These are phyloP conservation scores for Pseudozyma thailandica DNA, from an alignment of 1,284 basidiomycete genomes.

Conservation along the genomic window DNA sequence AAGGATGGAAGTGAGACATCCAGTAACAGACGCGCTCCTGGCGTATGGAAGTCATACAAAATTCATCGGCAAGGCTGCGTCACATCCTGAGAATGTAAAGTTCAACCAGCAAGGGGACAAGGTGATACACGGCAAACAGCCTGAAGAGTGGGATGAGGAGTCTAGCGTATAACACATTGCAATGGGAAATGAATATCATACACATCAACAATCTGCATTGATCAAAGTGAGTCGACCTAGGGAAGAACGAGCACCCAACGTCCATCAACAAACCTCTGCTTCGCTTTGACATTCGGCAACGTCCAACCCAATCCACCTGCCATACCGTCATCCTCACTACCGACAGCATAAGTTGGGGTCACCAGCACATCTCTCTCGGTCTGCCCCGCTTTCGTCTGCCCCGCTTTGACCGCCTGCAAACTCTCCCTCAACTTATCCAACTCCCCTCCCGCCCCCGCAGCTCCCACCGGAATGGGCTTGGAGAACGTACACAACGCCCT, in stretches of 20 bases:
- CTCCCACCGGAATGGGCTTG: conserved; percentile 73
- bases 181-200: conserved; percentile 1
- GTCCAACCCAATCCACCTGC: conserved; percentile 61
- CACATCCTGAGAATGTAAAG: conserved; percentile 80
- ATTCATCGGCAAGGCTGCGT: conserved; percentile 80
- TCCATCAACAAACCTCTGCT: conserved; percentile 57
- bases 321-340: conserved; percentile 53
- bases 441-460: conserved; percentile 16
- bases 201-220: background rate
- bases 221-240: background rate
- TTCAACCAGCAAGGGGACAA: conserved; percentile 81
- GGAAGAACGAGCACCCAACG: conserved; percentile 53
- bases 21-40: conserved; percentile 49
- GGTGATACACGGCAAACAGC: conserved; percentile 74
- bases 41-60: conserved; percentile 76
- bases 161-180: conserved; percentile 6
- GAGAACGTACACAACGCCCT: conserved; percentile 85
- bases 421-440: conserved; percentile 19
- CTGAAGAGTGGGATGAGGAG: conserved; percentile 39
- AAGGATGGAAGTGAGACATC: conserved; percentile 59
- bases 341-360: conserved; percentile 62
- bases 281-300: conserved; percentile 59
- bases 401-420: conserved; percentile 32
- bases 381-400: conserved; percentile 15
- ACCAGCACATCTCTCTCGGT: conserved; percentile 49